Conservation (phyloP, 2,329 filamentous ascomycete genomes). For the Fusarium longipes region DNA sequence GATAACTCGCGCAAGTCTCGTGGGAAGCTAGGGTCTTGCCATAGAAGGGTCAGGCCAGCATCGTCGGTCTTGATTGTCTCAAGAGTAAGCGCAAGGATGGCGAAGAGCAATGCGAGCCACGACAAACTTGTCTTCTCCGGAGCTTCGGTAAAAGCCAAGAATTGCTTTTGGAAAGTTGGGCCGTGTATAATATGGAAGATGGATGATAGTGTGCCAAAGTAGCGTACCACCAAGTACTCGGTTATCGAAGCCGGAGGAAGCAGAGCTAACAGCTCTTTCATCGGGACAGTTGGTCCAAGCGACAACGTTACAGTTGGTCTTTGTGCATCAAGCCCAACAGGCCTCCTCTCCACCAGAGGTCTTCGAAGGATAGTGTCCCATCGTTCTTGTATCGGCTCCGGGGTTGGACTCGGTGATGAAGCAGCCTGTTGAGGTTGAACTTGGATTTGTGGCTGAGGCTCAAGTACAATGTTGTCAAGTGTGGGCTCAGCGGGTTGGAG, state of each 20-base stretch:
- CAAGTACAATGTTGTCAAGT: neutral
- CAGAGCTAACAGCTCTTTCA: neutral
- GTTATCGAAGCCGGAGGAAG: slow-evolving; percentile 6
- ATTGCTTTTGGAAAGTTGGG: slow-evolving; percentile 2
- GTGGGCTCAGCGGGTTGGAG: neutral
- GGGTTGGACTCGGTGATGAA: neutral
- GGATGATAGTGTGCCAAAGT: slow-evolving; percentile 6
- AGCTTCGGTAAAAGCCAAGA: accelerated
- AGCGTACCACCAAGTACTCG: neutral
- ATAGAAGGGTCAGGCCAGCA: neutral
- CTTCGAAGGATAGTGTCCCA: slow-evolving; percentile 11
- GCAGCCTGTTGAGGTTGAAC: neutral
- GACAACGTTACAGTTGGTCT: neutral
- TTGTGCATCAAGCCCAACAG: neutral
- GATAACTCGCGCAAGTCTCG: accelerated
- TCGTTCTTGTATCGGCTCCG: slow-evolving; percentile 15
- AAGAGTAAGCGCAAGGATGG: neutral
- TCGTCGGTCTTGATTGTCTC: neutral
- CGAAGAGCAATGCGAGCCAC: slow-evolving; percentile 6
- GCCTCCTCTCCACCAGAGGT: slow-evolving; percentile 1
- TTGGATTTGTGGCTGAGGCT: neutral
- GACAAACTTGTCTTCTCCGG: neutral
- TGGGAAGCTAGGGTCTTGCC: slow-evolving; percentile 5
- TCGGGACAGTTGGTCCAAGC: neutral
- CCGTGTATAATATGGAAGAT: slow-evolving; percentile 17